Percentiles rank a stretch among this genome's conserved stretches.
Conservation (phyloP, 2,329 filamentous ascomycete genomes). For the Mariannaea sp. region DNA sequence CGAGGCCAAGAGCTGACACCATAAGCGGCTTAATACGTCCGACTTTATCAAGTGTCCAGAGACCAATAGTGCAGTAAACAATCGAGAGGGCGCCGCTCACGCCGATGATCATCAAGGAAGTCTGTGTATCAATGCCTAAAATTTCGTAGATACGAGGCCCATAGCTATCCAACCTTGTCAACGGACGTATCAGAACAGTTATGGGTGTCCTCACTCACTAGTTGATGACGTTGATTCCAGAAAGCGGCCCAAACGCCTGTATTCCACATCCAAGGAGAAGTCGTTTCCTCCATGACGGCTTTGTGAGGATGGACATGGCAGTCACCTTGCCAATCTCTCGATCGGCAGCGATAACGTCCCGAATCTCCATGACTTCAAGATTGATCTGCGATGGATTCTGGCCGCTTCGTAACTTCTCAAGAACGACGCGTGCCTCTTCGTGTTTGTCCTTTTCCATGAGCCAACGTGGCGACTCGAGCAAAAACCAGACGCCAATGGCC, state of each 20-base stretch:
- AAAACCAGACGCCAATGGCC: slow-evolving; percentile 31
- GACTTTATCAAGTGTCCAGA: slow-evolving; percentile 51
- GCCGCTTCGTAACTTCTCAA: slow-evolving; percentile 41
- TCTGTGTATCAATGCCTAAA: slow-evolving; percentile 49
- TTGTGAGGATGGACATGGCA: slow-evolving; percentile 50
- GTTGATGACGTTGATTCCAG: slow-evolving; percentile 45
- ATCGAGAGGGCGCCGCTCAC: slow-evolving; percentile 55
- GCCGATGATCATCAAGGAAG: slow-evolving; percentile 55
- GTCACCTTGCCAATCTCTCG: slow-evolving; percentile 42
- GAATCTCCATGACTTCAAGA: slow-evolving; percentile 48
- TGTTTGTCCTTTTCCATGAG: slow-evolving; percentile 45
- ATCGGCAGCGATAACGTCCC: slow-evolving; percentile 46
- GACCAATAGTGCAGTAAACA: slow-evolving; percentile 53
- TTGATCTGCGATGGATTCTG: slow-evolving; percentile 43
- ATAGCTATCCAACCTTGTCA: slow-evolving; percentile 22
- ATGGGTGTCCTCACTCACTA: slow-evolving; percentile 19
- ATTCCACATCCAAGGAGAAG: slow-evolving; percentile 53
- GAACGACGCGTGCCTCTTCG: slow-evolving; percentile 41
- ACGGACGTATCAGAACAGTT: background rate
- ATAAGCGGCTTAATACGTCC: slow-evolving; percentile 55
- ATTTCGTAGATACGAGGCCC: slow-evolving; percentile 48
- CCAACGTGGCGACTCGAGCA: slow-evolving; percentile 35
- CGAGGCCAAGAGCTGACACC: slow-evolving; percentile 41
- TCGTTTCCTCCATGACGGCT: slow-evolving; percentile 50
- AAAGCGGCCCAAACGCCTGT: slow-evolving; percentile 54